A percentile compares a stretch with the other conserved stretches of the same genome.
Conservation (phyloP, 306 rosid genomes). For the Trichosanthes truncata region DNA sequence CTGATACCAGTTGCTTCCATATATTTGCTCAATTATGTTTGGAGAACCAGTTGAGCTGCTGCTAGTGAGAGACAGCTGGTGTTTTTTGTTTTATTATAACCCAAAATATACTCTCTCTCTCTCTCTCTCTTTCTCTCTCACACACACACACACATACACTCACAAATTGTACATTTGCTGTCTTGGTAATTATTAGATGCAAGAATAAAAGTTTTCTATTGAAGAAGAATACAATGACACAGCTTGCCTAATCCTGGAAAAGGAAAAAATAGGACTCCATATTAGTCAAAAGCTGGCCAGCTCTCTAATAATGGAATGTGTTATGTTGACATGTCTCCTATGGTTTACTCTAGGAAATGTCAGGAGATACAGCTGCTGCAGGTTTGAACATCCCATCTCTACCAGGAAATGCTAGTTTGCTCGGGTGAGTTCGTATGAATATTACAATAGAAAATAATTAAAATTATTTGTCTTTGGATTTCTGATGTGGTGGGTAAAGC, state of each 20-base stretch:
- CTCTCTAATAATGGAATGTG: neutral
- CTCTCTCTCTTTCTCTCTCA: neutral
- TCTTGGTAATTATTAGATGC: neutral
- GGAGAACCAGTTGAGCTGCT: neutral
- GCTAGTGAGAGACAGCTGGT: neutral
- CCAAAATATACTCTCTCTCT: neutral
- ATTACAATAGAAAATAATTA: neutral
- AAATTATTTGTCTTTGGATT: neutral
- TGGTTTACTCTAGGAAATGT: constrained; percentile 40
- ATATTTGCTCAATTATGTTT: neutral
- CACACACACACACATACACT: neutral
- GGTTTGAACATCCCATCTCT: constrained; percentile 45
- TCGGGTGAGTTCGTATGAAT: constrained; percentile 54
- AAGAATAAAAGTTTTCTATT: neutral
- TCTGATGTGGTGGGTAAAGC: neutral
- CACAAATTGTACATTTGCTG: neutral
- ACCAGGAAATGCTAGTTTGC: constrained; percentile 83
- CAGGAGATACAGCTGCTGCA: constrained; percentile 45
- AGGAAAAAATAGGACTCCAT: neutral
- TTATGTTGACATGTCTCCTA: constrained; percentile 4
- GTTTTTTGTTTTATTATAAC: neutral
- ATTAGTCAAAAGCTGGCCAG: neutral
- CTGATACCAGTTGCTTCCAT: neutral
- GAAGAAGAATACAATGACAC: neutral
- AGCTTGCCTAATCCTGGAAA: neutral